Evolutionary conservation across 495 filamentous ascomycete genomes (phyloP), one percentile per base, ranked within the genome.

Genomic region (Trichocladium uniseriatum): DNA sequence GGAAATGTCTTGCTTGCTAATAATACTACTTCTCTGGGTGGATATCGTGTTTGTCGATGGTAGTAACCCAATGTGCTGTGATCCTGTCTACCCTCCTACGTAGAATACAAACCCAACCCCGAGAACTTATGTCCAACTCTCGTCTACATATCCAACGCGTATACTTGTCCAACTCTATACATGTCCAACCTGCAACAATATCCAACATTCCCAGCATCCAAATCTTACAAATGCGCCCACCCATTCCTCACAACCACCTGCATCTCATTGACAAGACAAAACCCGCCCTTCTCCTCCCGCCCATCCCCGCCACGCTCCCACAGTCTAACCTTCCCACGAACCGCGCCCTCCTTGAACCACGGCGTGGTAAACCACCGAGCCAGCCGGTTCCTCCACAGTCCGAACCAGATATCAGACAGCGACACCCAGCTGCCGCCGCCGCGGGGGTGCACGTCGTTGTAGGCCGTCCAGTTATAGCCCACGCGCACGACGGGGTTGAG

Each of bases 211-310:
- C 49, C 31, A 32, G 13, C 31, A 32, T 10, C 7, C 31, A 10
- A 32, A 11, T 14, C 13, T n/a, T 59, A 87, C 38, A 89, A 69
- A 75, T 90, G 87, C 45, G 72, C 75, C 86, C 86, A 92, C 15
- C 87, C 87, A 62, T 84, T 84, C 41, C 72, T 53, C 56, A 78
- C 75, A 51, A 91, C 67, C 32, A 92, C 77, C 62, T 92, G 87
- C 87, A 90, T 90, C 69, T 89, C 86, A 66, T 90, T 81, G 43
- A 90, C 78, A 46, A 89, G 67, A 60, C 87, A 92, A 41, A 76
- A 74, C 38, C 68, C 67, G n/a, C 78, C 83, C 1, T 62, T 70
- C 52, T 86, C 81, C 35, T 68, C 57, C 44, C 53, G 46, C 18
- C 59, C 66, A 34, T 65, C 63, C 24, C 61, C 60, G 38, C 61